Conservation (phyloP, 2,329 filamentous ascomycete genomes). For the Aspergillus tamarii region DNA sequence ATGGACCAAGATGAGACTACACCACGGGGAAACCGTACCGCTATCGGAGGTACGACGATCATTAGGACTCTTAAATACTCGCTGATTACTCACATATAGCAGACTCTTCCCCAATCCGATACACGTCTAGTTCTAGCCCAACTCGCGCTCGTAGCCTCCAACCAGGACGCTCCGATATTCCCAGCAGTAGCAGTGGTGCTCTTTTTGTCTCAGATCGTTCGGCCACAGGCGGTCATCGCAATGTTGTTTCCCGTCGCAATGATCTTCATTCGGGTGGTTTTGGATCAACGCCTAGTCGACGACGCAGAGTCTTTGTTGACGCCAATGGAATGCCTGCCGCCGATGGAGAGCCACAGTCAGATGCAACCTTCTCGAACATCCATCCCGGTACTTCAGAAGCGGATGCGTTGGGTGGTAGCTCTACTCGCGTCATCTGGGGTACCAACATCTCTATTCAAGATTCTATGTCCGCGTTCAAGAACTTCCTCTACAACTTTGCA, state of each 20-base stretch:
- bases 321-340: constrained; percentile 64
- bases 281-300: constrained; percentile 53
- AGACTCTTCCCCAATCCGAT: constrained; percentile 94
- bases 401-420: constrained; percentile 78
- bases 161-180: constrained; percentile 69
- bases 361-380: constrained; percentile 68
- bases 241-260: constrained; percentile 67
- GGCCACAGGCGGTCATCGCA: constrained; percentile 52
- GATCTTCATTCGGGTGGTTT: constrained; percentile 84
- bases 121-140: constrained; percentile 87
- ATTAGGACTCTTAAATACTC: background rate
- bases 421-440: constrained; percentile 88
- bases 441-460: constrained; percentile 95
- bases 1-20: constrained; percentile 48
- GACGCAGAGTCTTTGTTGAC: constrained; percentile 66
- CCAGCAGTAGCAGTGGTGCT: constrained; percentile 76
- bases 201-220: constrained; percentile 74
- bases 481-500: constrained; percentile 89
- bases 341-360: constrained; percentile 55
- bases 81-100: constrained; percentile 9
- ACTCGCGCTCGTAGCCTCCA: constrained; percentile 60
- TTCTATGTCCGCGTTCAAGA: constrained; percentile 83
- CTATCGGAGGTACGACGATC: constrained; percentile 41
- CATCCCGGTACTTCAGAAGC: constrained; percentile 91
- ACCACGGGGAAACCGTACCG: constrained; percentile 42